Conservation (phyloP, 768 basidiomycete species). For the Tephrocybe sp. region DNA sequence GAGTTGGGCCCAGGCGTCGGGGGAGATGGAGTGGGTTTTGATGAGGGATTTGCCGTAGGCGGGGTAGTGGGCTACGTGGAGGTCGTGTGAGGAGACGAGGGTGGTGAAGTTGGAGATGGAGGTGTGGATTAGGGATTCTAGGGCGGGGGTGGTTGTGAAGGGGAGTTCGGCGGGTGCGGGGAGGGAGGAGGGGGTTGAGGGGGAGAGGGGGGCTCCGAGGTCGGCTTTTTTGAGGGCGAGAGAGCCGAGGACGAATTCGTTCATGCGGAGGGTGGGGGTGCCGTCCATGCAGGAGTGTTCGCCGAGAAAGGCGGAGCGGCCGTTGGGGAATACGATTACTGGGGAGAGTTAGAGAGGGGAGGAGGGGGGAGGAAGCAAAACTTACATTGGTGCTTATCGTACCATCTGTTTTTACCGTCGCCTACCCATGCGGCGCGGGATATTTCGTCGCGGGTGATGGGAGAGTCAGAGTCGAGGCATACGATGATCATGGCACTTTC, state of each 20-base stretch:
- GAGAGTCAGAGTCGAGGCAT: constrained; percentile 80
- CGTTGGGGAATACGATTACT: constrained; percentile 96
- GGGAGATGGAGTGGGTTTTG: constrained; percentile 81
- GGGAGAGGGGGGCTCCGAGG: constrained; percentile 55
- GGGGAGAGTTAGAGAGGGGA: constrained; percentile 6
- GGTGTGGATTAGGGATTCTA: too few relatives aligned
- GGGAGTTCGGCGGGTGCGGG: constrained; percentile 63
- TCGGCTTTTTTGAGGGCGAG: constrained; percentile 74
- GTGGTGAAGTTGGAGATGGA: too few relatives aligned
- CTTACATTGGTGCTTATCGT: constrained; percentile 94
- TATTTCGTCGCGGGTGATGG: constrained; percentile 78
- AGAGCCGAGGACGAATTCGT: constrained; percentile 87
- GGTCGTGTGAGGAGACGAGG: constrained; percentile 76
- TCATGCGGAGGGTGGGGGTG: constrained; percentile 91
- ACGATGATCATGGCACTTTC: constrained; percentile 90
- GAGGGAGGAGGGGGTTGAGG: constrained; percentile 37
- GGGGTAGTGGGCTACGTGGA: constrained; percentile 53
- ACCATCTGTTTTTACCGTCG: constrained; percentile 89
- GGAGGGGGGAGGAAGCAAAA: constrained; percentile 11
- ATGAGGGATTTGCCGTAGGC: constrained; percentile 82
- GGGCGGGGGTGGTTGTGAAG: constrained; percentile 74
- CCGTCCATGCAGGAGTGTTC: constrained; percentile 93
- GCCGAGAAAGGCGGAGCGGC: constrained; percentile 90
- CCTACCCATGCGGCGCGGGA: constrained; percentile 89
- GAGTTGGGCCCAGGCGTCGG: constrained; percentile 94